Percentiles rank a stretch among this genome's conserved stretches.
phyloP scores from a whole-genome alignment of 352 stramenopile species.

The Phytophthora podocarpi region DNA sequence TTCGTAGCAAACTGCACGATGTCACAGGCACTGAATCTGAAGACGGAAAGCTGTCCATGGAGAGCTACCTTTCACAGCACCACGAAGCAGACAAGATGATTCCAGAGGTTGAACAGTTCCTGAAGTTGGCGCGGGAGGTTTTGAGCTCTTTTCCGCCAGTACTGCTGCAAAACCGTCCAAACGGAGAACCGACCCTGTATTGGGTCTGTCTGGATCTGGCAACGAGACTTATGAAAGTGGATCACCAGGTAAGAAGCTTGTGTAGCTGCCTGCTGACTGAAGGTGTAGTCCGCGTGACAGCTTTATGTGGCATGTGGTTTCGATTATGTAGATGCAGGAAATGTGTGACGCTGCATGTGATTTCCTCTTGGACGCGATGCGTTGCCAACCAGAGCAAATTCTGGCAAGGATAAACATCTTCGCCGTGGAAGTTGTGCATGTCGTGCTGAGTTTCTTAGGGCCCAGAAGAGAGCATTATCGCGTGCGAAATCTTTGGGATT shows the following conservation, averaged over 20 bases:
- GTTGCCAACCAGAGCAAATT: conserved; percentile 33
- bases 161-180: conserved; percentile 27
- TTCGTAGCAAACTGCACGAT: conserved; percentile 55
- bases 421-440: conserved; percentile 43
- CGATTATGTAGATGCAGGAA: conserved; percentile 47
- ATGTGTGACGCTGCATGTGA: conserved; percentile 71
- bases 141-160: conserved; percentile 51
- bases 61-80: conserved; percentile 39
- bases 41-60: conserved; percentile 33
- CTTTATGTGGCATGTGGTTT: not conserved
- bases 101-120: conserved; percentile 57
- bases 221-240: conserved; percentile 52
- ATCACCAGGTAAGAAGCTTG: conserved; percentile 55
- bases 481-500: conserved; percentile 64
- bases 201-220: conserved; percentile 53
- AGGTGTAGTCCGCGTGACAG: not conserved
- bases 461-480: conserved; percentile 54
- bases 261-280: not conserved
- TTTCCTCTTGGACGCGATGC: conserved; percentile 59
- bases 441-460: conserved; percentile 55
- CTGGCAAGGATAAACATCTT: conserved; percentile 43
- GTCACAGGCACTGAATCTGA: conserved; percentile 15
- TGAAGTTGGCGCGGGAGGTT: conserved; percentile 45
- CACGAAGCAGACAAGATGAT: conserved; percentile 45
- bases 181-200: conserved; percentile 37